Evolutionary conservation across 2,329 filamentous ascomycete species (phyloP), one percentile per base, ranked within the genome.

Genomic region (Aspergillus sp.): DNA sequence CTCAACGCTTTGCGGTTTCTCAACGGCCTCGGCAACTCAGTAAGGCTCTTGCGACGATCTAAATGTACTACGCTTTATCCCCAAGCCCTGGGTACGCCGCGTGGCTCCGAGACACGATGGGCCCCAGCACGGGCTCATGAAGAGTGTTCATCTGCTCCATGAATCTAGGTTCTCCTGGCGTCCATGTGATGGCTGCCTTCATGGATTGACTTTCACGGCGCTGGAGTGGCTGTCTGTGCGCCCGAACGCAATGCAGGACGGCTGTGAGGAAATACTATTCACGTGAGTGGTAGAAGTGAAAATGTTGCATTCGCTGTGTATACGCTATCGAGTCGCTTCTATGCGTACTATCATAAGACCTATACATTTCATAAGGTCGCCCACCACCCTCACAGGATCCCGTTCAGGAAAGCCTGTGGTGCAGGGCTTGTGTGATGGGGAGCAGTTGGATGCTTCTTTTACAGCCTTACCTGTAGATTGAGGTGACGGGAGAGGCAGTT

Each of bases 391-490:
- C 49, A 19, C 43, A 16, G 16, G 41, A 44, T 36, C 33, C 45
- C 26, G 13, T 17, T 38, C 35, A 55, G 44, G 49, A 47, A 45
- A 24, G 40, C 17, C 41, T 24, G n/a, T 47, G 46, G 38, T 44
- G 19, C 45, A 58, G 63, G 61, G 65, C 53, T 63, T 67, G 57
- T 62, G 53, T 61, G 65, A 68, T 72, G 68, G 67, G 68, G 67
- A 72, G 69, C 69, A 72, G 69, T 72, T 72, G 68, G 69, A 71
- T 72, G 69, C 69, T 72, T 71, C 69, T 70, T 69, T 66, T 60
- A 64, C 66, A 68, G 68, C 66, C 63, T 62, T 64, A 66, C 65
- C 67, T 58, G 61, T 63, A 61, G 57, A 54, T 56, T 56, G 54
- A 64, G 63, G 62, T 60, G 55, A 64, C 60, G 66, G 65, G 64